A percentile compares a stretch with the other conserved stretches of the same genome.
Conservation (phyloP, 306 rosid species). For the Quercus variabilis region DNA sequence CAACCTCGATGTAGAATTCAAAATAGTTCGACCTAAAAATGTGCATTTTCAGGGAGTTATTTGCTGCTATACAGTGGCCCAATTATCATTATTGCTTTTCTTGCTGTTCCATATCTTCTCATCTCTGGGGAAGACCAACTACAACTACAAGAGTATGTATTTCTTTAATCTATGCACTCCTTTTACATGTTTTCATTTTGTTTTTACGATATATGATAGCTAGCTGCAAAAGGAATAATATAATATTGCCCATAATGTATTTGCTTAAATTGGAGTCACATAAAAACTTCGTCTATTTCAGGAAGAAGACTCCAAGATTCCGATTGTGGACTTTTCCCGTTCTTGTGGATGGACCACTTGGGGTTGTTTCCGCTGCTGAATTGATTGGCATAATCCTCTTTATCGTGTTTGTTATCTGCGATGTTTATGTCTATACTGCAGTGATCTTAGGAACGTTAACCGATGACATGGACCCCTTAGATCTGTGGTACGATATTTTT, state of each 20-base stretch:
- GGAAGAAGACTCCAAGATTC: conserved; percentile 60
- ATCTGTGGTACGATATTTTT: conserved; percentile 10
- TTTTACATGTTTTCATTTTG: not conserved
- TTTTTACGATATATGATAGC: not conserved
- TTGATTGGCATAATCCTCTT: conserved; percentile 67
- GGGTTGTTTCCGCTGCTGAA: conserved; percentile 83
- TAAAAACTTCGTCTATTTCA: conserved; percentile 10
- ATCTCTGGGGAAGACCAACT: conserved; percentile 51
- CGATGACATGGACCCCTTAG: too few species aligned
- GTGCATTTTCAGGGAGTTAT: too few species aligned
- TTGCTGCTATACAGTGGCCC: too few species aligned
- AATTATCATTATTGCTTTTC: too few species aligned
- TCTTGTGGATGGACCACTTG: conserved; percentile 79
- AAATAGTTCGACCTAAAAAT: too few species aligned
- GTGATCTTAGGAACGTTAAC: too few species aligned
- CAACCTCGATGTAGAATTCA: too few species aligned
- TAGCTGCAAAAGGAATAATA: not conserved
- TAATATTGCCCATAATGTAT: not conserved
- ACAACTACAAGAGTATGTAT: conserved; percentile 35
- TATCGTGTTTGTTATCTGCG: conserved; percentile 55
- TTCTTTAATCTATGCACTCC: not conserved
- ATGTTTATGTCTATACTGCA: conserved; percentile 46
- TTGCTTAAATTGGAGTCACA: not conserved
- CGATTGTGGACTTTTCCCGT: conserved; percentile 86
- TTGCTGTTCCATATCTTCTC: conserved; percentile 48